Evolutionary conservation across 345 rosid genomes (phyloP).

Genomic region (Pugionium cornutum): DNA sequence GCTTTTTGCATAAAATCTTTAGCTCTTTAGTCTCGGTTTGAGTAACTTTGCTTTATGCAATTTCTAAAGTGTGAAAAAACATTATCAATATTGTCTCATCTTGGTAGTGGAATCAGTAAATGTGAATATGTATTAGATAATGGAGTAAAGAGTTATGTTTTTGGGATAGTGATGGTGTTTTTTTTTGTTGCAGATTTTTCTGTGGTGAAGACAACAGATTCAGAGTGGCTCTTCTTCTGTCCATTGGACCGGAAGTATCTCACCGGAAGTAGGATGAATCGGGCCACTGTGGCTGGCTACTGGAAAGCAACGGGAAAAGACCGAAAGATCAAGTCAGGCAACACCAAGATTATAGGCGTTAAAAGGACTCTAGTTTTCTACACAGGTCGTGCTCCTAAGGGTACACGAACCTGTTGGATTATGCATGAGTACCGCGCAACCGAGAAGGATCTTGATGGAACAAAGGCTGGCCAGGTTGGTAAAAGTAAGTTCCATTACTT

Average conservation of each 20-base stretch:
- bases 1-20: neutral
- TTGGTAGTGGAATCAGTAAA: conserved; percentile 1
- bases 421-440: conserved; percentile 90
- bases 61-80: neutral
- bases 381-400: conserved; percentile 80
- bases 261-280: conserved; percentile 69
- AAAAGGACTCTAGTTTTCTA: conserved; percentile 91
- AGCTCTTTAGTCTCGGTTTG: conserved; percentile 8
- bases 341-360: conserved; percentile 64
- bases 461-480: conserved; percentile 89
- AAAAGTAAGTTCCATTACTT: neutral
- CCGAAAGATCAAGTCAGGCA: conserved; percentile 59
- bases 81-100: neutral
- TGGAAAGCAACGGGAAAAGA: conserved; percentile 98
- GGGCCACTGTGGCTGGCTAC: conserved; percentile 82
- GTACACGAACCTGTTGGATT: conserved; percentile 75
- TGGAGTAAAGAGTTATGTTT: neutral
- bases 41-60: neutral
- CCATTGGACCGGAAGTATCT: conserved; percentile 90
- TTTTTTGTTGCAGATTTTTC: conserved; percentile 62
- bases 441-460: conserved; percentile 70
- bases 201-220: conserved; percentile 53
- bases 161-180: conserved; percentile 4
- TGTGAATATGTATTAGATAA: neutral
- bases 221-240: conserved; percentile 96